Percentiles rank a stretch among this genome's conserved stretches.
Conservation (phyloP, 257 asterid species). For the Voacanga thouarsii region DNA sequence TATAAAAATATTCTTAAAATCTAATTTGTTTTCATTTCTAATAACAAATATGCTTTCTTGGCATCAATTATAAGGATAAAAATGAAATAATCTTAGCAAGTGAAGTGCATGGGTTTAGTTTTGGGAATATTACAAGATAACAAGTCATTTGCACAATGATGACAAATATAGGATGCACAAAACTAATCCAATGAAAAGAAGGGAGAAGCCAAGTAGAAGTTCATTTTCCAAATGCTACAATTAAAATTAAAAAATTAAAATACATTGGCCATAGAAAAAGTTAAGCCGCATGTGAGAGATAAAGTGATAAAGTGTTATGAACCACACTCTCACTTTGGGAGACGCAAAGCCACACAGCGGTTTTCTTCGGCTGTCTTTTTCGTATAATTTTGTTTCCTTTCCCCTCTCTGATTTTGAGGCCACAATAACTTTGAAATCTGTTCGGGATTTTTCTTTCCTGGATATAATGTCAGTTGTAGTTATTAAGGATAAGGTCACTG, state of each 20-base stretch:
- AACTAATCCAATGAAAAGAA: no score
- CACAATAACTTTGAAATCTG: no score
- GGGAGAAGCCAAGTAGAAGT: no score
- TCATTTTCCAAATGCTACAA: no score
- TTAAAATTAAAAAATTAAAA: neutral
- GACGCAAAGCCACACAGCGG: slow-evolving; percentile 48
- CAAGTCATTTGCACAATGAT: neutral
- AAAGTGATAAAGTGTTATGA: slow-evolving; percentile 59
- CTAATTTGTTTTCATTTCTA: no score
- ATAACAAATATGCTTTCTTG: no score
- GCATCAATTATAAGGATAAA: neutral
- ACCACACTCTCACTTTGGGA: slow-evolving; percentile 57
- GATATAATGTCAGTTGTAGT: no score
- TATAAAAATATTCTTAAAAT: no score
- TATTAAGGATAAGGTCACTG: no score
- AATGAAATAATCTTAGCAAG: no score
- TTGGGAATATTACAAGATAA: neutral
- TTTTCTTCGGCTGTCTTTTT: slow-evolving; percentile 14
- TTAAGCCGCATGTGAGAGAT: slow-evolving; percentile 42
- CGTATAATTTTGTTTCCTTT: slow-evolving; percentile 1
- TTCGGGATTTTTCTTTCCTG: no score
- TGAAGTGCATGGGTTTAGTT: neutral
- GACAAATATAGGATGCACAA: neutral
- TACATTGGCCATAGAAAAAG: slow-evolving; percentile 25
- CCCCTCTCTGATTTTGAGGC: no score